Percentiles rank a stretch among this genome's conserved stretches.
phyloP scores from a whole-genome alignment of 1,139 yeast genomes.

The Nakaseomyces kungkrabaensis region DNA sequence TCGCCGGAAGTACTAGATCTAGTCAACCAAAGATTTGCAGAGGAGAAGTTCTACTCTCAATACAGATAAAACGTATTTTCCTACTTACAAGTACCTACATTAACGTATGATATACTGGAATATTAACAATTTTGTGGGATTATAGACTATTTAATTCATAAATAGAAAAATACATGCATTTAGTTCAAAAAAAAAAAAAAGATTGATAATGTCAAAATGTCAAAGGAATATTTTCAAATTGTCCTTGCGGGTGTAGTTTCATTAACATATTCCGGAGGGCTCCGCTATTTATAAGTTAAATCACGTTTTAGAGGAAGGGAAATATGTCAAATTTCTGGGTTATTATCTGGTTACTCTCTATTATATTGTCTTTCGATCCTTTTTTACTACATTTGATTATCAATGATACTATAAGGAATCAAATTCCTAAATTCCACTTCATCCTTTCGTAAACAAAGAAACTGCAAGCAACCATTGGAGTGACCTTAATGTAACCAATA shows the following conservation, averaged over 20 bases:
- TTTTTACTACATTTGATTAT: too few species aligned
- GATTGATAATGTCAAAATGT: too few species aligned
- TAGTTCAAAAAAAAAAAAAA: not conserved
- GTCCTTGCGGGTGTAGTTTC: too few species aligned
- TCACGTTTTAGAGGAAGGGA: not conserved
- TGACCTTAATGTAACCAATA: constrained; percentile 88
- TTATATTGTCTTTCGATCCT: too few species aligned
- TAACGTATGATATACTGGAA: constrained; percentile 4
- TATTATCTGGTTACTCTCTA: too few species aligned
- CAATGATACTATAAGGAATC: constrained; percentile 5
- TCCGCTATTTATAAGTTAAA: not conserved
- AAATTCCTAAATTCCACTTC: constrained; percentile 58
- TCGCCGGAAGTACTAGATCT: constrained; percentile 46
- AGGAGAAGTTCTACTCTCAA: constrained; percentile 62
- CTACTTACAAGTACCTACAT: too few species aligned
- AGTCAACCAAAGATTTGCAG: constrained; percentile 56
- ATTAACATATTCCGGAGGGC: not conserved
- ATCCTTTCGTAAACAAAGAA: constrained; percentile 88
- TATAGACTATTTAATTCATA: not conserved
- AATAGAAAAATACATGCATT: not conserved
- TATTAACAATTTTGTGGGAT: not conserved
- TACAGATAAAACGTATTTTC: constrained; percentile 31
- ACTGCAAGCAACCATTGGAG: constrained; percentile 96
- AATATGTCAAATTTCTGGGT: too few species aligned
- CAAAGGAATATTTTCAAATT: too few species aligned